Conservation (phyloP, 345 rosid genomes). For the Iberis pinnata region DNA sequence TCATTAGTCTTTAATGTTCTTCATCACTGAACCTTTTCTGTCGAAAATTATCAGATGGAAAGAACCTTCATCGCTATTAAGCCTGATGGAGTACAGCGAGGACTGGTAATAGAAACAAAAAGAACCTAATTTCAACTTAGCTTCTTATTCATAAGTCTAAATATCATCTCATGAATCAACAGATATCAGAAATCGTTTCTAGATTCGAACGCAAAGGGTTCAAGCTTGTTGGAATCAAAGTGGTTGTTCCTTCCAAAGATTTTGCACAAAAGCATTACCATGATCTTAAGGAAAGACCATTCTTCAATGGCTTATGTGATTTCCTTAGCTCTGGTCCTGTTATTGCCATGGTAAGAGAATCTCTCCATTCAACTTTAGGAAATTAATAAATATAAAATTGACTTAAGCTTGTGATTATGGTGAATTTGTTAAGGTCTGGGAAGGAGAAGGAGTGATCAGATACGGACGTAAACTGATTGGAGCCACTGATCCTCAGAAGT, state of each 20-base stretch:
- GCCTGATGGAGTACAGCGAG: constrained; percentile 97
- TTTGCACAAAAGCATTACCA: constrained; percentile 90
- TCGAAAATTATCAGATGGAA: constrained; percentile 50
- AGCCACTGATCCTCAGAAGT: constrained; percentile 98
- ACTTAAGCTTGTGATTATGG: no score
- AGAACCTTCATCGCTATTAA: constrained; percentile 97
- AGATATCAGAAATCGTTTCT: constrained; percentile 84
- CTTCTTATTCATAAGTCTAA: not conserved
- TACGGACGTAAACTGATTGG: constrained; percentile 95
- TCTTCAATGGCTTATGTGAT: constrained; percentile 83
- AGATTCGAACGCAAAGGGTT: constrained; percentile 97
- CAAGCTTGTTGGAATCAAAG: constrained; percentile 88
- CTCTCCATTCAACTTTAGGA: not conserved
- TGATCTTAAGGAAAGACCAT: constrained; percentile 89
- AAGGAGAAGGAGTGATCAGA: constrained; percentile 92
- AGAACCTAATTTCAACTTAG: constrained; percentile 3
- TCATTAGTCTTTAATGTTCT: not conserved
- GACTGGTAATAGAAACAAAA: constrained; percentile 50
- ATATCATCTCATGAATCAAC: constrained; percentile 9
- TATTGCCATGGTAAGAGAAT: constrained; percentile 66
- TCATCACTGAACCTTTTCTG: not conserved
- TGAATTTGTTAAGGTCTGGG: constrained; percentile 68
- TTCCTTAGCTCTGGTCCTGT: constrained; percentile 99
- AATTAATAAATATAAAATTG: no score
- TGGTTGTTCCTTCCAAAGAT: constrained; percentile 70